Percentiles rank a stretch among this genome's conserved stretches.
phyloP scores from a whole-genome alignment of 495 filamentous ascomycete species.

The Lophiostoma macrostomum region DNA sequence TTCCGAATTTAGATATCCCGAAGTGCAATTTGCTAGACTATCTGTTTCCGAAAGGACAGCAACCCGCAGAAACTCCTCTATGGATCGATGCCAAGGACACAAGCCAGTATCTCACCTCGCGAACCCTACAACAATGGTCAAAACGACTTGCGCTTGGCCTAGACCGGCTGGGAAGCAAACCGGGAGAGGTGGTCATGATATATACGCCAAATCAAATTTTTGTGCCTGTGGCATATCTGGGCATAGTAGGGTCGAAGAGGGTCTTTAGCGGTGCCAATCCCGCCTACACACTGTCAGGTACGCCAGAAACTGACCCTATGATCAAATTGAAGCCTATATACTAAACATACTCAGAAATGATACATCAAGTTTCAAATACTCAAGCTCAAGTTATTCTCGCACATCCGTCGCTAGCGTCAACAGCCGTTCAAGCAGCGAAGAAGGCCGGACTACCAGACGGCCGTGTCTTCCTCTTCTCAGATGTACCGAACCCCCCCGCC shows the following conservation, averaged over 20 bases:
- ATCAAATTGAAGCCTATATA: not conserved
- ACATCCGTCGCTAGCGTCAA: conserved; percentile 40
- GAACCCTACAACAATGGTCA: conserved; percentile 44
- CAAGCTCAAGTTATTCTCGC: conserved; percentile 41
- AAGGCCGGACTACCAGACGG: conserved; percentile 42
- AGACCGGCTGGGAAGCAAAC: conserved; percentile 38
- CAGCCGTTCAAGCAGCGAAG: conserved; percentile 44
- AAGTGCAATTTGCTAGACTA: conserved; percentile 46
- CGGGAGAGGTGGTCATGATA: conserved; percentile 48
- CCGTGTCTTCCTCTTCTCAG: conserved; percentile 52
- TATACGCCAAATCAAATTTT: conserved; percentile 50
- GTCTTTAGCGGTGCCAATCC: conserved; percentile 42
- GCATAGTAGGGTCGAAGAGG: conserved; percentile 44
- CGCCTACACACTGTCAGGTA: conserved; percentile 40
- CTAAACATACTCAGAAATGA: conserved; percentile 37
- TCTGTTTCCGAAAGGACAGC: conserved; percentile 43
- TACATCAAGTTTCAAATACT: conserved; percentile 45
- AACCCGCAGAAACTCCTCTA: conserved; percentile 41
- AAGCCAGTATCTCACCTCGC: conserved; percentile 38
- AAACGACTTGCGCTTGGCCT: conserved; percentile 46
- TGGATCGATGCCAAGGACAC: conserved; percentile 48
- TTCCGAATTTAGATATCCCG: conserved; percentile 42
- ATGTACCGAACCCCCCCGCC: conserved; percentile 32
- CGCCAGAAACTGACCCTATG: too few relatives aligned
- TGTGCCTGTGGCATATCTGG: conserved; percentile 48